These are phyloP conservation scores for Ophiostoma sp. DNA, from an alignment of 2,329 filamentous ascomycete genomes.

Conservation along the genomic window DNA sequence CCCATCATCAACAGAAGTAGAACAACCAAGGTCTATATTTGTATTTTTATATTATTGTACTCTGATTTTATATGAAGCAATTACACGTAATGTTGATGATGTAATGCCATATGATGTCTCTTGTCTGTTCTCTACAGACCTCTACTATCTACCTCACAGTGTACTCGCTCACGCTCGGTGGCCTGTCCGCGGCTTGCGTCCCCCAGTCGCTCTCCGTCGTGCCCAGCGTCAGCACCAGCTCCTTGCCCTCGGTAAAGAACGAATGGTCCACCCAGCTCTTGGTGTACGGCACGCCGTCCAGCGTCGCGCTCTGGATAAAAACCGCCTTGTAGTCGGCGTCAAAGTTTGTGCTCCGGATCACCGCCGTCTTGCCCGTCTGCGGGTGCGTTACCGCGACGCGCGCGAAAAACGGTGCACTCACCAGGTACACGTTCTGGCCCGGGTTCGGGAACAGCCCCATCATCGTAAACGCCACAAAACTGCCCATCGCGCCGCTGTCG, in stretches of 20 bases:
- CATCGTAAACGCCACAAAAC: constrained; percentile 61
- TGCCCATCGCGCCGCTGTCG: constrained; percentile 65
- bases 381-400: constrained; percentile 51
- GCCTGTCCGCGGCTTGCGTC: not conserved
- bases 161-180: not conserved
- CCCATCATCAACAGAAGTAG: not conserved
- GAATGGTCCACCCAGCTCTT: constrained; percentile 64
- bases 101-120: not conserved
- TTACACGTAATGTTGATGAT: not conserved
- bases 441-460: constrained; percentile 65
- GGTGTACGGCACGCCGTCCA: constrained; percentile 56
- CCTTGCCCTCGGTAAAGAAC: constrained; percentile 61
- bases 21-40: not conserved
- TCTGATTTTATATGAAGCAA: not conserved
- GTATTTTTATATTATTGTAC: not conserved
- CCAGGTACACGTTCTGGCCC: constrained; percentile 66
- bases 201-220: constrained; percentile 47
- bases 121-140: not conserved
- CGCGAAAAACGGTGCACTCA: constrained; percentile 63
- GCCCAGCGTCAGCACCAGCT: constrained; percentile 59
- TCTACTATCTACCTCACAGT: not conserved
- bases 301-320: constrained; percentile 60
- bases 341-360: constrained; percentile 56
- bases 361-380: constrained; percentile 49
- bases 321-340: constrained; percentile 52